phyloP scores from a whole-genome alignment of 83 land plant genomes.

The Larix sibirica region DNA sequence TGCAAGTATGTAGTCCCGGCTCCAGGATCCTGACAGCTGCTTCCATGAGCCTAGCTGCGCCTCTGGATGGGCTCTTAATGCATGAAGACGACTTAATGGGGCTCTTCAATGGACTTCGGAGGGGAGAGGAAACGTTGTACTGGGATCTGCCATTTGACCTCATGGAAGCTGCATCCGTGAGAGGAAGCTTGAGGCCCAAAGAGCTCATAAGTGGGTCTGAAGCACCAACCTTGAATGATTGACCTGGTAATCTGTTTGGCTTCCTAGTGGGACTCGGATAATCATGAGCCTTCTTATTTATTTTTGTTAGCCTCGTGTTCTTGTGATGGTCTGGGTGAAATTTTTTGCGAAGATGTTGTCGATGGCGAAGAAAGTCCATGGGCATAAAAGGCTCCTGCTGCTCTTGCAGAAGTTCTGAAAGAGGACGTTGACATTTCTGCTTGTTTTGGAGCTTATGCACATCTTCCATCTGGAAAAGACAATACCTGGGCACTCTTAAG shows the following conservation, averaged over 20 bases:
- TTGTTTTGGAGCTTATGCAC: neutral
- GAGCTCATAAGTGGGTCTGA: too few species aligned
- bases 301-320: too few species aligned
- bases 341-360: neutral
- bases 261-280: neutral
- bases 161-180: too few species aligned
- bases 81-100: too few species aligned
- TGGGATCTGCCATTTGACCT: neutral
- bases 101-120: neutral
- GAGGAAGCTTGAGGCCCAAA: too few species aligned
- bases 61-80: too few species aligned
- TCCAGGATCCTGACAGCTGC: slow-evolving; percentile 6
- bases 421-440: neutral
- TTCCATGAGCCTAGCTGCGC: slow-evolving; percentile 1
- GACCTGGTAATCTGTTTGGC: neutral
- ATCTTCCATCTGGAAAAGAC: neutral
- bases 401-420: neutral
- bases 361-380: neutral
- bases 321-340: too few species aligned
- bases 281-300: too few species aligned
- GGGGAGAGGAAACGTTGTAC: neutral
- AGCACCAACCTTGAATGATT: neutral
- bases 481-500: too few species aligned
- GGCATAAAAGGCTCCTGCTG: neutral
- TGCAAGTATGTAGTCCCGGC: slow-evolving; percentile 5